Percentiles rank a stretch among this genome's conserved stretches.
These are phyloP conservation scores for Salvia hispanica DNA, from an alignment of 257 asterid genomes.

Conservation along the genomic window DNA sequence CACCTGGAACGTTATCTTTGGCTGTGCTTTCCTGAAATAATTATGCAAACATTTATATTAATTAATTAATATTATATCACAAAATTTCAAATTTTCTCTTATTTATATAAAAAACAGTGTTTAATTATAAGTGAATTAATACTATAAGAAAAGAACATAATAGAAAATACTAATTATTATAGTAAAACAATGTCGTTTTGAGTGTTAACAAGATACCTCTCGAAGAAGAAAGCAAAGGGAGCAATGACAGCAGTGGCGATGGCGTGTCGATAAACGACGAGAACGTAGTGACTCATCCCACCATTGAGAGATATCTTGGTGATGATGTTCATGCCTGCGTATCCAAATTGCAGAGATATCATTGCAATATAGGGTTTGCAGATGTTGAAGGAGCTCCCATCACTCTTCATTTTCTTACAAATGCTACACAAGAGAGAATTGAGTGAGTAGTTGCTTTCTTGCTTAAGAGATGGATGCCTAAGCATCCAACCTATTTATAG, in stretches of 20 bases:
- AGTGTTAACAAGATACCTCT: constrained; percentile 21
- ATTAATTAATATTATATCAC: no score
- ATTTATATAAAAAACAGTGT: no score
- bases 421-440: background rate
- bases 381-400: constrained; percentile 30
- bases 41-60: no score
- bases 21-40: constrained; percentile 57
- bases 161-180: no score
- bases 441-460: background rate
- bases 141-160: no score
- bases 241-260: constrained; percentile 68
- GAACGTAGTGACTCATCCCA: constrained; percentile 76
- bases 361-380: constrained; percentile 60
- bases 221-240: constrained; percentile 74
- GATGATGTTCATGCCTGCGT: constrained; percentile 76
- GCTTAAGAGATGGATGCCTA: constrained; percentile 13
- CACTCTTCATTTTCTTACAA: constrained; percentile 17
- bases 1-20: constrained; percentile 76
- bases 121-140: no score
- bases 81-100: no score
- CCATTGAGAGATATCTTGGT: constrained; percentile 65
- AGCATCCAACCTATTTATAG: constrained; percentile 34
- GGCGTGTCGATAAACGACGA: constrained; percentile 73
- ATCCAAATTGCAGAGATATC: constrained; percentile 66
- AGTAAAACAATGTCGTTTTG: no score